These are phyloP conservation scores for Xylariaceae sp. DNA, from an alignment of 2,329 filamentous ascomycete genomes.

Conservation along the genomic window DNA sequence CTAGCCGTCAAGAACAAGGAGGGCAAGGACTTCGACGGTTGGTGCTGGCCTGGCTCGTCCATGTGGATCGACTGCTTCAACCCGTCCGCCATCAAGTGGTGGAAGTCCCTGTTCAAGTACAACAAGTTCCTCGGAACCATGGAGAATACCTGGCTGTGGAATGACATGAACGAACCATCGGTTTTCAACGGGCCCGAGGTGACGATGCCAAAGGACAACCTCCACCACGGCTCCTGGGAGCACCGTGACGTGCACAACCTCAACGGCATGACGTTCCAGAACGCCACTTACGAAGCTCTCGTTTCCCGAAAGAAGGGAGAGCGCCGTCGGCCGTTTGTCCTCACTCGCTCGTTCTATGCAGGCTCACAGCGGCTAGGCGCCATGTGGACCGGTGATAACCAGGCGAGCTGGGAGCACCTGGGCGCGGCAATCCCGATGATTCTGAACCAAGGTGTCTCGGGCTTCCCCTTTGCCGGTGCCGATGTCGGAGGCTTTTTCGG, in stretches of 20 bases:
- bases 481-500: conserved; percentile 98
- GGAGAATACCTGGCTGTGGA: conserved; percentile 92
- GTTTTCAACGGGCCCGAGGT: conserved; percentile 98
- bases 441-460: conserved; percentile 83
- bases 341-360: conserved; percentile 88
- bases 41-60: conserved; percentile 98
- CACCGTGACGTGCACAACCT: conserved; percentile 95
- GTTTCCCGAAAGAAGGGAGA: conserved; percentile 82
- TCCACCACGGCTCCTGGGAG: conserved; percentile 89
- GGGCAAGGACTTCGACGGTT: conserved; percentile 82
- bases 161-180: conserved; percentile 99
- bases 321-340: conserved; percentile 77
- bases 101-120: conserved; percentile 83
- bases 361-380: conserved; percentile 85
- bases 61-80: conserved; percentile 97
- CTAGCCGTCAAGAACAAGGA: conserved; percentile 88
- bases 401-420: conserved; percentile 86
- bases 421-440: conserved; percentile 91
- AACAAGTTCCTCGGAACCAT: conserved; percentile 80
- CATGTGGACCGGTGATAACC: conserved; percentile 99
- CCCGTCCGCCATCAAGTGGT: conserved; percentile 86
- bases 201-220: conserved; percentile 97
- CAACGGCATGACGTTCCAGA: conserved; percentile 91
- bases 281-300: conserved; percentile 84
- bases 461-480: conserved; percentile 89